phyloP scores from a whole-genome alignment of 176 grass and related monocot species.

The Phragmites australis region DNA sequence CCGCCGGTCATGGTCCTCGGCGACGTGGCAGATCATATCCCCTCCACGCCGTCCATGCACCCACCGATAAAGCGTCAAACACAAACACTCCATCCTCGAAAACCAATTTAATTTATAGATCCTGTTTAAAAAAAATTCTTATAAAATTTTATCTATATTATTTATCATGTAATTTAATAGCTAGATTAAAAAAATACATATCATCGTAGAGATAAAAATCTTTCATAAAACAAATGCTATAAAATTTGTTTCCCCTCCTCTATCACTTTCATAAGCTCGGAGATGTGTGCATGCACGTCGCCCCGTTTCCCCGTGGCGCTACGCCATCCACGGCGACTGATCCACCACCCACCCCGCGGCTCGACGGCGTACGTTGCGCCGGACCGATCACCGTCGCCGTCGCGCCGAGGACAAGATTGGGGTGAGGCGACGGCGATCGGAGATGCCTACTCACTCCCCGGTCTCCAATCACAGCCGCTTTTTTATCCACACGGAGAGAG shows the following conservation, averaged over 20 bases:
- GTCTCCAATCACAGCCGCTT: not conserved
- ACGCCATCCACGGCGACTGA: not conserved
- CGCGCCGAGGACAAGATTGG: not conserved
- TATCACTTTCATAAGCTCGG: not conserved
- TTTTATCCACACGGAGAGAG: not conserved
- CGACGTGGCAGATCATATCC: not conserved
- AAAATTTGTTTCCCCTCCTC: no score
- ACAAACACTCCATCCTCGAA: not conserved
- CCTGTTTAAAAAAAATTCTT: no score
- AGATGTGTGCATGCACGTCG: not conserved
- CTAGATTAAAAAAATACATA: no score
- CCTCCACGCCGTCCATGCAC: not conserved
- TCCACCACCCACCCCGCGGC: not conserved
- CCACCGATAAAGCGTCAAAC: not conserved
- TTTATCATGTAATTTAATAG: no score
- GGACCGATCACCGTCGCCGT: not conserved
- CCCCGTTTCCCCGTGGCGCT: not conserved
- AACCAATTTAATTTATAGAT: no score
- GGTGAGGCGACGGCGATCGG: not conserved
- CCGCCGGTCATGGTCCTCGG: not conserved
- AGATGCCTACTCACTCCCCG: no score
- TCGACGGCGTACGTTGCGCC: not conserved
- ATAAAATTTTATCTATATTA: no score
- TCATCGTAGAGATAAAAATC: no score
- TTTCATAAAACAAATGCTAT: no score